Base-by-base conservation (phyloP, 1,284 basidiomycete genomes). In the Cutaneotrichosporon sp. region DNA sequence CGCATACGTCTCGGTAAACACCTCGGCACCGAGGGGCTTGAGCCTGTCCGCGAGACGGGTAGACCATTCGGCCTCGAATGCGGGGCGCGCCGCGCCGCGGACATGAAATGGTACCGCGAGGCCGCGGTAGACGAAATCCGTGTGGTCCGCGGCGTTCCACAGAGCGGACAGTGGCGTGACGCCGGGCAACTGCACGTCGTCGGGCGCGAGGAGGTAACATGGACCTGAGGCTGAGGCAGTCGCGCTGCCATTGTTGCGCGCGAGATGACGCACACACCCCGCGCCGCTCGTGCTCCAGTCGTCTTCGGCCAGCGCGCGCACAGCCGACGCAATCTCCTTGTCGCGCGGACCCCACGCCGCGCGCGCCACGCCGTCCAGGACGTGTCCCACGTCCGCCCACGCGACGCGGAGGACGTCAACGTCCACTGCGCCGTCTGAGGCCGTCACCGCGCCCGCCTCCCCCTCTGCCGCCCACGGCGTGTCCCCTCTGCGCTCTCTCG, bases 311-410 rank as follows among this genome's bases (percentile, higher is more conserved):
- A 57, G 41, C 1, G 39, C 12, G 8, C 55, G 47, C 8, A 58
- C 52, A 0, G 41, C 46, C 2, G 35, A 3, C 22, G 54, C 43
- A 10, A 58, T 54, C 22, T 49, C 22, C 15, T 54, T 49, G 38
- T 58, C 56, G 10, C 52, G 49, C 22, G 43, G 42, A 1, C 41
- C 44, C 56, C 52, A 58, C 4, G 39, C 38, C 3, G 36, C 49
- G n/a, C 35, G 35, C 18, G 44, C 41, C 4, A 36, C 36, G 8
- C 64, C 59, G 51, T 72, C 71, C 21, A 73, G 60, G 0, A 73
- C 66, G 46, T 64, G 64, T 4, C 61, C 69, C 5, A 72, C 72
- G 49, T 70, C 70, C 9, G 69, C 62, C 72, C 72, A 74, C 1
- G 59, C 70, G 4, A 72, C 54, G 12, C 70, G 55, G 47, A 70